Evolutionary conservation across 805 yeast genomes (phyloP).

Genomic region (Jamesozyma gamospora): DNA sequence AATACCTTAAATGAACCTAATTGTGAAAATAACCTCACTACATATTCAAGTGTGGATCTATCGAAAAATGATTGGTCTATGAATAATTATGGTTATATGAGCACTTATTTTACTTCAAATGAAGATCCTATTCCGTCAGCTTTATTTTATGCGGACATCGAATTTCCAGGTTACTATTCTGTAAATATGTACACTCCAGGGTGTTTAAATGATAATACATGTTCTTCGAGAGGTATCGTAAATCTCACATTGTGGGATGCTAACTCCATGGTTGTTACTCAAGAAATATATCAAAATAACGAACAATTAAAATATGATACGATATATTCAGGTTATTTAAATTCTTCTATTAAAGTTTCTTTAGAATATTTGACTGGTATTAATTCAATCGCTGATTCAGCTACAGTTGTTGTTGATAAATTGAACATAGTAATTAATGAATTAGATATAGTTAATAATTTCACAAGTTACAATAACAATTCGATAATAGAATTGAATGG

Average conservation of each 20-base stretch:
- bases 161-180: slow-evolving; percentile 66
- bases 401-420: slow-evolving; percentile 59
- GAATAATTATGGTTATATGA: slow-evolving; percentile 23
- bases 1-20: slow-evolving; percentile 57
- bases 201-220: slow-evolving; percentile 57
- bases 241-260: slow-evolving; percentile 55
- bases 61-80: slow-evolving; percentile 25
- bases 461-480: slow-evolving; percentile 13
- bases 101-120: slow-evolving; percentile 28
- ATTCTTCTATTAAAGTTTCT: slow-evolving; percentile 37
- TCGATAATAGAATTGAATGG: slow-evolving; percentile 51
- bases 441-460: slow-evolving; percentile 31
- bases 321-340: slow-evolving; percentile 59
- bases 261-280: slow-evolving; percentile 31
- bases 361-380: slow-evolving; percentile 32
- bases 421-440: slow-evolving; percentile 41
- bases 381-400: slow-evolving; percentile 19
- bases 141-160: slow-evolving; percentile 29
- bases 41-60: slow-evolving; percentile 14
- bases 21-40: slow-evolving; percentile 34
- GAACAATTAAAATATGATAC: slow-evolving; percentile 69
- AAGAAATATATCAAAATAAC: slow-evolving; percentile 68
- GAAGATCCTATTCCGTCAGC: slow-evolving; percentile 28
- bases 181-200: slow-evolving; percentile 80
- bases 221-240: slow-evolving; percentile 62